phyloP scores from a whole-genome alignment of 2,329 filamentous ascomycete genomes.

The Fusarium hainanense region DNA sequence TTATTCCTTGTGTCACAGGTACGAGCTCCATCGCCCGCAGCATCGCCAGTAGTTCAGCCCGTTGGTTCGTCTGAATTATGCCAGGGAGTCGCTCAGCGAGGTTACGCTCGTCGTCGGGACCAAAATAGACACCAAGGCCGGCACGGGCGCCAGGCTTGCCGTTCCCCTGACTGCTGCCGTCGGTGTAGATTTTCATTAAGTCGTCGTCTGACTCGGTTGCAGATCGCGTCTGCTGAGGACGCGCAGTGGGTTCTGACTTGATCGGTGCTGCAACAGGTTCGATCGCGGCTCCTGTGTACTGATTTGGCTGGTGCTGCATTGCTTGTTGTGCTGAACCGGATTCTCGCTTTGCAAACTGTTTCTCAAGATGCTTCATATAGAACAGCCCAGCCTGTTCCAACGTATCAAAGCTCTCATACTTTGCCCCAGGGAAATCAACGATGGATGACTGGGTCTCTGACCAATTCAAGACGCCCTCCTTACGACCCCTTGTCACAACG shows the following conservation, averaged over 20 bases:
- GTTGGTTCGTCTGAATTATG: conserved; percentile 87
- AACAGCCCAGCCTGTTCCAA: conserved; percentile 70
- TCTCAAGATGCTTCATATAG: conserved; percentile 72
- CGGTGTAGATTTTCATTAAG: conserved; percentile 64
- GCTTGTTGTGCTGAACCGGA: conserved; percentile 37
- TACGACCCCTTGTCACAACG: conserved; percentile 68
- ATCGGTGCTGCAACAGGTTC: conserved; percentile 36
- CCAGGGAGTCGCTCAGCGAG: conserved; percentile 82
- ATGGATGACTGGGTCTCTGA: conserved; percentile 77
- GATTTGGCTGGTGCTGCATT: conserved; percentile 25
- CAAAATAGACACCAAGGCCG: conserved; percentile 74
- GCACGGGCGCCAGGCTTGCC: conserved; percentile 65
- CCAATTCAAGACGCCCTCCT: conserved; percentile 74
- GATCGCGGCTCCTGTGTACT: conserved; percentile 14
- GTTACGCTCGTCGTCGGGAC: conserved; percentile 66
- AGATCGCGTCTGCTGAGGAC: neutral
- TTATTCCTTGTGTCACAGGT: conserved; percentile 73
- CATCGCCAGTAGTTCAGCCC: conserved; percentile 93
- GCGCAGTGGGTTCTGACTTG: conserved; percentile 45
- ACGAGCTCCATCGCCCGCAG: conserved; percentile 83
- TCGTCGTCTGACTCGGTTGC: neutral
- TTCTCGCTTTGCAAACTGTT: conserved; percentile 57
- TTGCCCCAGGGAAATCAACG: conserved; percentile 75
- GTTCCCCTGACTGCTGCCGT: conserved; percentile 71
- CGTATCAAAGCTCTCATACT: conserved; percentile 76